Conservation (phyloP, 192 early-diverging fungal species). For the Kappamyces sp. region DNA sequence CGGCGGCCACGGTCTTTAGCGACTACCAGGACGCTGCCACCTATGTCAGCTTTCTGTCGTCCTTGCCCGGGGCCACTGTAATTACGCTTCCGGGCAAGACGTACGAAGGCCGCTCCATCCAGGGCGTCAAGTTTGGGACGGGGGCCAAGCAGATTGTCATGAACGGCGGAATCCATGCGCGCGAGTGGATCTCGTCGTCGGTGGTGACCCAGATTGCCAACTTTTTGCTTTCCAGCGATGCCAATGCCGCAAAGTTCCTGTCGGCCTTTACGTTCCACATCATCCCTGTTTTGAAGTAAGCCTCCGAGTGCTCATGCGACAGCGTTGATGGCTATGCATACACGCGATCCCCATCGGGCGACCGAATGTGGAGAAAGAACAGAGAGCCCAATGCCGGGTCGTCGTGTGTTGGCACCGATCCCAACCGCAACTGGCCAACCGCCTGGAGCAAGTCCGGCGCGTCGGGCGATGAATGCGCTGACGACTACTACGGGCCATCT, state of each 20-base stretch:
- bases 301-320: no score
- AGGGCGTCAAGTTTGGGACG: conserved; percentile 25
- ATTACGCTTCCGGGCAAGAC: conserved; percentile 24
- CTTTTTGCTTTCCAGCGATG: conserved; percentile 19
- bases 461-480: conserved; percentile 39
- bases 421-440: conserved; percentile 47
- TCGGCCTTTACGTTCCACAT: conserved; percentile 46
- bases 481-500: conserved; percentile 37
- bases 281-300: conserved; percentile 47
- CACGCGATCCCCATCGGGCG: conserved; percentile 24
- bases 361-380: conserved; percentile 38
- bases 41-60: conserved; percentile 18
- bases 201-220: conserved; percentile 24
- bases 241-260: conserved; percentile 32
- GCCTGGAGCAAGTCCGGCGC: conserved; percentile 44
- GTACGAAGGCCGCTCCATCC: conserved; percentile 22
- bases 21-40: conserved; percentile 31
- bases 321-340: conserved; percentile 52
- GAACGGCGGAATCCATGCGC: conserved; percentile 51
- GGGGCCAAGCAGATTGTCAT: conserved; percentile 25
- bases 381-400: conserved; percentile 41
- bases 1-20: conserved; percentile 19
- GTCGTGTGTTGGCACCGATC: conserved; percentile 34
- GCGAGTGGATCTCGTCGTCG: conserved; percentile 56
- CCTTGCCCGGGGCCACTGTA: conserved; percentile 16